Conservation (phyloP, 495 filamentous ascomycete species). For the Friedmanniomyces endolithicus region DNA sequence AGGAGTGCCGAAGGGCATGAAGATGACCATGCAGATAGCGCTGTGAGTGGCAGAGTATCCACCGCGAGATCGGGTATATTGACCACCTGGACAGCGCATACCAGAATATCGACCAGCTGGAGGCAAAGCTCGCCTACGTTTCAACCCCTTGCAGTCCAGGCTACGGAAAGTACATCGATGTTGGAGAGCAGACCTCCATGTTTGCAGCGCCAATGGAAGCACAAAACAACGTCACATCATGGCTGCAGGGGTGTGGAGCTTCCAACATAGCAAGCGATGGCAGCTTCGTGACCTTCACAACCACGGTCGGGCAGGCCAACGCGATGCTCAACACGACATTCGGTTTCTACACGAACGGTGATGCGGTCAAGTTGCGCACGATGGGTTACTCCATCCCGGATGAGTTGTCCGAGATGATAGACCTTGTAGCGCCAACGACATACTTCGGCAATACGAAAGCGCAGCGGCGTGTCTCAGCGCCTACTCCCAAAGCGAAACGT, state of each 20-base stretch:
- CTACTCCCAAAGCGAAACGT: neutral
- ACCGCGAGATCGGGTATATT: neutral
- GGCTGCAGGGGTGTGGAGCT: conserved; percentile 25
- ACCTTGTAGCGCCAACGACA: conserved; percentile 49
- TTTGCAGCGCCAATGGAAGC: conserved; percentile 21
- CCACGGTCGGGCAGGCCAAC: conserved; percentile 25
- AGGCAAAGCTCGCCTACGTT: conserved; percentile 48
- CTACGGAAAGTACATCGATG: conserved; percentile 54
- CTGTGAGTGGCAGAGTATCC: neutral
- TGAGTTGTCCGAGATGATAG: conserved; percentile 38
- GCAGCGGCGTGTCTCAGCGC: neutral
- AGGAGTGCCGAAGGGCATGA: neutral
- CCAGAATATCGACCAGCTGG: conserved; percentile 28
- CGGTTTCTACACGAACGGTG: conserved; percentile 21
- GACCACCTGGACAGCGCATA: neutral
- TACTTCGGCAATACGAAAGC: conserved; percentile 40
- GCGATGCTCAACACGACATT: conserved; percentile 28
- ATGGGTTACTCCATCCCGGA: conserved; percentile 54
- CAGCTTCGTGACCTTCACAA: conserved; percentile 29
- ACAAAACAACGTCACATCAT: conserved; percentile 20
- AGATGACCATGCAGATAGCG: neutral
- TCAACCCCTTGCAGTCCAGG: conserved; percentile 47
- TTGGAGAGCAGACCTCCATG: conserved; percentile 33
- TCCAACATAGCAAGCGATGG: conserved; percentile 24
- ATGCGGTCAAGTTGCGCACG: conserved; percentile 34